Percentiles rank a stretch among this genome's conserved stretches.
Conservation (phyloP, 2,329 filamentous ascomycete species). For the Apiospora hydei region DNA sequence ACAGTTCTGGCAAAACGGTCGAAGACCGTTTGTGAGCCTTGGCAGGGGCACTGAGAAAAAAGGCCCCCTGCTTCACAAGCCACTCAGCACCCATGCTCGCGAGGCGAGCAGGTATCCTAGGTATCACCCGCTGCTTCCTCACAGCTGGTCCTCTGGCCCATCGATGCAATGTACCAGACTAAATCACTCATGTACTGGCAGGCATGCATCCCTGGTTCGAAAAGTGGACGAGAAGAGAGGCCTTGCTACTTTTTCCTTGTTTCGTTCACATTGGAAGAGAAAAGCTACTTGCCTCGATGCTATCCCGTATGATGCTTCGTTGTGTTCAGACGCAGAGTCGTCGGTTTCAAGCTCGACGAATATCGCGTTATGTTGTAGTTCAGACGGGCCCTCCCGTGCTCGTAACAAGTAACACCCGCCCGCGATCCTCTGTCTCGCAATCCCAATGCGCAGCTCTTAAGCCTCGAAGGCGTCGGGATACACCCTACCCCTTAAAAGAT, state of each 20-base stretch:
- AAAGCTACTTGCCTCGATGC: neutral
- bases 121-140: constrained; percentile 10
- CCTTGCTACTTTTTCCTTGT: neutral
- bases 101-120: neutral
- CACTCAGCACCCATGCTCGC: constrained; percentile 9
- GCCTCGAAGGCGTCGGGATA: neutral
- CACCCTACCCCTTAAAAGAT: too few species aligned
- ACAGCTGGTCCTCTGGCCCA: constrained; percentile 5
- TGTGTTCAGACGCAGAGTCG: neutral
- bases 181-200: constrained; percentile 20
- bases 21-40: constrained; percentile 8
- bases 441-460: neutral
- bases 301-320: neutral
- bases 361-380: neutral
- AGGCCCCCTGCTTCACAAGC: neutral
- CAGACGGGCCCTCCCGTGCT: constrained; percentile 3
- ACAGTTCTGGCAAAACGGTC: neutral
- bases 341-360: neutral
- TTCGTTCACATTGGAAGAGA: neutral
- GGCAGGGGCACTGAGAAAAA: neutral
- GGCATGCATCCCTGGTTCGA: neutral
- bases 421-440: neutral
- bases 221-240: constrained; percentile 6
- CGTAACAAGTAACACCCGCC: neutral
- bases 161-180: constrained; percentile 18